Evolutionary conservation across 2,329 filamentous ascomycete species (phyloP).

Genomic region (Xenosphaeropsis pyriputrescens): DNA sequence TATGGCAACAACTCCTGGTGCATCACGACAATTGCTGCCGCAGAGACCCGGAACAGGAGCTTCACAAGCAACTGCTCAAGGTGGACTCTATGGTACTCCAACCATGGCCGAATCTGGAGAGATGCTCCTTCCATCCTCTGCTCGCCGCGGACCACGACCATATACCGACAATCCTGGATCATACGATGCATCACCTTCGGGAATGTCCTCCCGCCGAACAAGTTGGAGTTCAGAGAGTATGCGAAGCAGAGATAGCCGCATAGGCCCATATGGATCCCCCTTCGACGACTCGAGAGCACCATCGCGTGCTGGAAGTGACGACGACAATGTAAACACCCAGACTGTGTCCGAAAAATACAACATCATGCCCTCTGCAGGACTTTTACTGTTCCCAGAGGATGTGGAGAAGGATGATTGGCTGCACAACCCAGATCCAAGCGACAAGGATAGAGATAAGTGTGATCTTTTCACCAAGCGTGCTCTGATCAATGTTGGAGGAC

Average conservation of each 20-base stretch:
- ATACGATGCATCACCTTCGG: constrained; percentile 25
- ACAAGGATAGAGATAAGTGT: constrained; percentile 44
- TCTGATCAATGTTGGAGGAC: constrained; percentile 46
- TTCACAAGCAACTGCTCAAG: not conserved
- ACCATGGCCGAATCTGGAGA: constrained; percentile 24
- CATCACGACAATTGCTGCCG: constrained; percentile 16
- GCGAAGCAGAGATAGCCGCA: constrained; percentile 32
- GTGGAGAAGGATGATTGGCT: constrained; percentile 61
- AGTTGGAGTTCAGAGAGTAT: constrained; percentile 48
- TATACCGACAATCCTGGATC: constrained; percentile 36
- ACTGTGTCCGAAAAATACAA: constrained; percentile 63
- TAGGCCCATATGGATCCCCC: constrained; percentile 31
- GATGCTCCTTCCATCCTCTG: constrained; percentile 30
- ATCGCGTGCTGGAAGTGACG: constrained; percentile 44
- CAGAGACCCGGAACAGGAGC: not conserved
- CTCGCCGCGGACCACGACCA: constrained; percentile 28
- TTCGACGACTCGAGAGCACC: constrained; percentile 45
- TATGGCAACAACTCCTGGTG: constrained; percentile 7
- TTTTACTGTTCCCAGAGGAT: constrained; percentile 56
- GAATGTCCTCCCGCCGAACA: constrained; percentile 40
- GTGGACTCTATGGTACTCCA: constrained; percentile 11
- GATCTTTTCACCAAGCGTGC: constrained; percentile 52
- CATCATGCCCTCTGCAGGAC: constrained; percentile 50
- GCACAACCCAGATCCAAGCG: constrained; percentile 54
- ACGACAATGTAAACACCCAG: constrained; percentile 53